These are phyloP conservation scores for Acacia crassicarpa DNA, from an alignment of 306 rosid species.

Conservation along the genomic window DNA sequence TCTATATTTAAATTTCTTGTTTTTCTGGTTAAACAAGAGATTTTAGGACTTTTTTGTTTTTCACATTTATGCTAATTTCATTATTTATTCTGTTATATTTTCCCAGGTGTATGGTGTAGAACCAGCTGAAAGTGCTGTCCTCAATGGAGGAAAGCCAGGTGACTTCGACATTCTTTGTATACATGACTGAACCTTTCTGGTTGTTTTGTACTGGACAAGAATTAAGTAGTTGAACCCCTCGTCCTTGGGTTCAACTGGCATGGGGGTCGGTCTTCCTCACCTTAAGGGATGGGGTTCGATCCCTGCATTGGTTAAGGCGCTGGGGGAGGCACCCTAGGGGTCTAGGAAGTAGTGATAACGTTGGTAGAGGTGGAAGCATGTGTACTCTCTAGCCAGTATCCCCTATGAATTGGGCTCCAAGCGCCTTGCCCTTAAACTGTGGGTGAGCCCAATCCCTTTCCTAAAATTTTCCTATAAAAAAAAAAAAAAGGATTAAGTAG, in stretches of 20 bases:
- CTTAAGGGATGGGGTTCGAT: too few species aligned
- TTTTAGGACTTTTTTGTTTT: background rate
- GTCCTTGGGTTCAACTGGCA: too few species aligned
- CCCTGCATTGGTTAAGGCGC: too few species aligned
- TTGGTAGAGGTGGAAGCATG: too few species aligned
- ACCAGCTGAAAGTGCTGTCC: constrained; percentile 77
- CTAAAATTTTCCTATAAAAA: too few species aligned
- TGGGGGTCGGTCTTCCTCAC: too few species aligned
- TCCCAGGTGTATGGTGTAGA: constrained; percentile 73
- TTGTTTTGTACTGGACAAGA: constrained; percentile 7
- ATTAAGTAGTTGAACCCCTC: background rate
- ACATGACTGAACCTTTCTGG: background rate
- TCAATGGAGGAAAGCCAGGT: constrained; percentile 82
- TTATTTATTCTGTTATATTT: background rate
- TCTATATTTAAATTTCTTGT: background rate
- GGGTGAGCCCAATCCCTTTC: too few species aligned
- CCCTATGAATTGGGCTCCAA: too few species aligned
- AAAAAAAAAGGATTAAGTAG: background rate
- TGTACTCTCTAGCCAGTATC: too few species aligned
- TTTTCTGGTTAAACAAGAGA: constrained; percentile 3
- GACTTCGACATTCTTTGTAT: constrained; percentile 22
- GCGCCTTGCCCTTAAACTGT: too few species aligned
- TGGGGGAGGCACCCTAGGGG: too few species aligned
- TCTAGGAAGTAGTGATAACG: too few species aligned
- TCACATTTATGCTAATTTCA: constrained; percentile 1